phyloP scores from a whole-genome alignment of 139 green algal genomes.

The Gonium pectorale region DNA sequence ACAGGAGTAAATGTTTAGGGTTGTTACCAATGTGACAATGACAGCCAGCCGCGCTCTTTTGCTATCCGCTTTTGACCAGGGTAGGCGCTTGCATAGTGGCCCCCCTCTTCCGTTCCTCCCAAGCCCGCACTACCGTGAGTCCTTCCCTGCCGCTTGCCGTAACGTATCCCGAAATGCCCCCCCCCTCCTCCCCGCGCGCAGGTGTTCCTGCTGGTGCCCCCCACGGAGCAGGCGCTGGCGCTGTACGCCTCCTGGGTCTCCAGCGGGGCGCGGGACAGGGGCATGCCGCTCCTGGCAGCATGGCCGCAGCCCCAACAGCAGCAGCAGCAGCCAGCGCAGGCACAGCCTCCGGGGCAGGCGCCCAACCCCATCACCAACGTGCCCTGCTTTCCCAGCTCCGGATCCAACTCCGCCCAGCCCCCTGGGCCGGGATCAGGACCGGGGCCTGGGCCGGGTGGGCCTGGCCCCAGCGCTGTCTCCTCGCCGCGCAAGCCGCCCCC shows the following conservation, averaged over 20 bases:
- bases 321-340: background rate
- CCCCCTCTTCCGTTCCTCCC: too few species aligned
- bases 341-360: background rate
- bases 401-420: background rate
- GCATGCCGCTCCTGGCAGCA: constrained; percentile 39
- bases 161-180: background rate
- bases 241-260: constrained; percentile 44
- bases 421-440: background rate
- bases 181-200: background rate
- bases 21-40: too few species aligned
- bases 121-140: too few species aligned
- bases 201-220: constrained; percentile 51
- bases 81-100: too few species aligned
- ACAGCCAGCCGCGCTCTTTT: too few species aligned
- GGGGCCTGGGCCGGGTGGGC: background rate
- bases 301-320: background rate
- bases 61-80: too few species aligned
- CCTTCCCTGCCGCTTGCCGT: too few species aligned
- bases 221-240: constrained; percentile 30
- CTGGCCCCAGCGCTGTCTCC: background rate
- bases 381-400: too few species aligned
- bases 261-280: constrained; percentile 28
- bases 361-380: background rate
- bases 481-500: background rate
- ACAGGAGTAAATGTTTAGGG: too few species aligned